phyloP scores from a whole-genome alignment of 345 rosid genomes.

The Brassica rapa region DNA sequence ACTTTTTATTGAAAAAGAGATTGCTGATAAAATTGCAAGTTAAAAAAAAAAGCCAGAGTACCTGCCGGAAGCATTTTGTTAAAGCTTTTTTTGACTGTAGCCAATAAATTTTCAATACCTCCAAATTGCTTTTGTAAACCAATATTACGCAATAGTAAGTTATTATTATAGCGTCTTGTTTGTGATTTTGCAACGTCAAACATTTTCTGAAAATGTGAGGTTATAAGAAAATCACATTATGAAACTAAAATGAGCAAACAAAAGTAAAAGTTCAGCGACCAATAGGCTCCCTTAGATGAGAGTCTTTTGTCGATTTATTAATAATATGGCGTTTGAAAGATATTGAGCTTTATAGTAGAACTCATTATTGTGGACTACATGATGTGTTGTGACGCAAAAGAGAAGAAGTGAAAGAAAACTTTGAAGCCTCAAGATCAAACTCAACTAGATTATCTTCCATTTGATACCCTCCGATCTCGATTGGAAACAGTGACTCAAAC shows the following conservation, averaged over 20 bases:
- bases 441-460: not conserved
- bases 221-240: not conserved
- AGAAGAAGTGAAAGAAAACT: not conserved
- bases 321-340: not conserved
- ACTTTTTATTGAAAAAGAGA: no score
- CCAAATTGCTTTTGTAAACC: not conserved
- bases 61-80: no score
- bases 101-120: not conserved
- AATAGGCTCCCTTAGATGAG: not conserved
- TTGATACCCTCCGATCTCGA: not conserved
- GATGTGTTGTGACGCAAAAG: not conserved
- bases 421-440: not conserved
- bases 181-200: not conserved
- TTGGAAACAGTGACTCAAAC: not conserved
- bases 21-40: no score
- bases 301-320: not conserved
- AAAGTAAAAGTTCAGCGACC: not conserved
- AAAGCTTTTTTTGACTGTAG: not conserved
- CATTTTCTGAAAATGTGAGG: not conserved
- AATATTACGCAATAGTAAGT: not conserved
- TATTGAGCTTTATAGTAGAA: not conserved
- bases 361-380: not conserved
- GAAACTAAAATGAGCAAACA: not conserved
- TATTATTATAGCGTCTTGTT: not conserved
- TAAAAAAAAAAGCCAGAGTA: no score